Evolutionary conservation across 164 flowering plant species (phyloP), one percentile per base, ranked within the genome.

Genomic region (Pachysandra terminalis): DNA sequence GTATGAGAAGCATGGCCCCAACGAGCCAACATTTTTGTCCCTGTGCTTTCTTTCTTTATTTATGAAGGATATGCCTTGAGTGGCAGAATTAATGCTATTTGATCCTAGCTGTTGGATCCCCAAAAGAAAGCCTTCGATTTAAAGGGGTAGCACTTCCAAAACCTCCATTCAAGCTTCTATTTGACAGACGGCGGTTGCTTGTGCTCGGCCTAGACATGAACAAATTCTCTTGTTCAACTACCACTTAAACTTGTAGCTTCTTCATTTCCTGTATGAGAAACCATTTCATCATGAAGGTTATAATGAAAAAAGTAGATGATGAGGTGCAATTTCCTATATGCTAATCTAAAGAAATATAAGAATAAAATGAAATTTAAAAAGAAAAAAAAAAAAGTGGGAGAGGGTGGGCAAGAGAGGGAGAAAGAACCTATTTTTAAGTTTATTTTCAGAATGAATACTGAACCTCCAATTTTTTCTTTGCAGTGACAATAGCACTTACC

Each of bases 91-190:
- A 49, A 82, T 80, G 78, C 76, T 80, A 56, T 79, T 81, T 60
- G 87, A 64, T 70, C 78, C 85, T 24, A 74, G 60, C 65, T 82
- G 87, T 55, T 84, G 82, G 69, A 74, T 71, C n/a, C 86, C 77
- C 51, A 75, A 37, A n/a, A 61, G 91, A 81, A 67, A 69, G 67
- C 79, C 85, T 84, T 78, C 86, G 83, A 68, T 82, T 78, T 66
- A 76, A 45, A 67, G 89, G 83, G 28, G 68, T 66, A 51, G 82
- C 80, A 73, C 54, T 78, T 76, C 77, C 64, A 28, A 81, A 71
- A 49, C 89, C 81, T 77, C 88, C 88, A 75, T 81, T 84, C 53
- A 80, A 19, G 70, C 85, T 86, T 59, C 74, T 73, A 61, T 79
- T 77, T 40, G 88, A 73, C 61, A 79, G 74, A 24, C 86, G 88